A percentile compares a stretch with the other conserved stretches of the same genome.
Evolutionary conservation across 2,329 filamentous ascomycete species (phyloP).

Genomic region (Arthroderma sp.): DNA sequence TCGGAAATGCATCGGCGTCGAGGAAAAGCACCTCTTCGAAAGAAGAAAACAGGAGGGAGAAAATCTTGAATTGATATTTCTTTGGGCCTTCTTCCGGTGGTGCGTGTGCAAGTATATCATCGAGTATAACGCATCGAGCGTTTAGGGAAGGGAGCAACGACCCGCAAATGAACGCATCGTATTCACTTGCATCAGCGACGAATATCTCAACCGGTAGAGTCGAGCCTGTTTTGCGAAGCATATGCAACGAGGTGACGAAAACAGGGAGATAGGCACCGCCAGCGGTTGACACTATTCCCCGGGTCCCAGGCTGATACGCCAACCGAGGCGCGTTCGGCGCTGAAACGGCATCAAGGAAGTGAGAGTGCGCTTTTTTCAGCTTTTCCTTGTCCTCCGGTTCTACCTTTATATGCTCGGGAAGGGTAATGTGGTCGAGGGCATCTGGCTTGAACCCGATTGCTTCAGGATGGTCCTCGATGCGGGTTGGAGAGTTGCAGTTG

Average conservation of each 20-base stretch:
- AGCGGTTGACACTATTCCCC: conserved; percentile 11
- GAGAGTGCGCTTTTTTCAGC: conserved; percentile 10
- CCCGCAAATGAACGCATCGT: conserved; percentile 21
- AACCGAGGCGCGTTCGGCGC: conserved; percentile 6
- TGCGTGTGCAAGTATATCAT: conserved; percentile 23
- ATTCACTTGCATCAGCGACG: conserved; percentile 16
- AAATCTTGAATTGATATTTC: conserved; percentile 43
- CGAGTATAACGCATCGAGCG: conserved; percentile 17
- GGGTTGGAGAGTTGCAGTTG: conserved; percentile 7
- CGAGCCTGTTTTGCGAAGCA: conserved; percentile 23
- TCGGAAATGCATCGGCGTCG: conserved; percentile 45
- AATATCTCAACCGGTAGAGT: conserved; percentile 27
- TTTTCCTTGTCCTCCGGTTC: conserved; percentile 7
- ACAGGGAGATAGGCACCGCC: conserved; percentile 18
- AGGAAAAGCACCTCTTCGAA: conserved; percentile 48
- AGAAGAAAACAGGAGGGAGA: conserved; percentile 45
- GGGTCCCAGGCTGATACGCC: conserved; percentile 6
- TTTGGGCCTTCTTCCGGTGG: conserved; percentile 44
- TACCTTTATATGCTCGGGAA: conserved; percentile 10
- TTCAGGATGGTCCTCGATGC: conserved; percentile 7
- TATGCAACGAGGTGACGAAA: conserved; percentile 22
- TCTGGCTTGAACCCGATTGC: conserved; percentile 12
- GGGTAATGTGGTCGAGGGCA: conserved; percentile 6
- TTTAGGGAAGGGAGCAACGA: conserved; percentile 19
- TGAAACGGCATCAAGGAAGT: conserved; percentile 7